These are phyloP conservation scores for Dendrostoma leiphaemia DNA, from an alignment of 2,329 filamentous ascomycete genomes.

Conservation along the genomic window DNA sequence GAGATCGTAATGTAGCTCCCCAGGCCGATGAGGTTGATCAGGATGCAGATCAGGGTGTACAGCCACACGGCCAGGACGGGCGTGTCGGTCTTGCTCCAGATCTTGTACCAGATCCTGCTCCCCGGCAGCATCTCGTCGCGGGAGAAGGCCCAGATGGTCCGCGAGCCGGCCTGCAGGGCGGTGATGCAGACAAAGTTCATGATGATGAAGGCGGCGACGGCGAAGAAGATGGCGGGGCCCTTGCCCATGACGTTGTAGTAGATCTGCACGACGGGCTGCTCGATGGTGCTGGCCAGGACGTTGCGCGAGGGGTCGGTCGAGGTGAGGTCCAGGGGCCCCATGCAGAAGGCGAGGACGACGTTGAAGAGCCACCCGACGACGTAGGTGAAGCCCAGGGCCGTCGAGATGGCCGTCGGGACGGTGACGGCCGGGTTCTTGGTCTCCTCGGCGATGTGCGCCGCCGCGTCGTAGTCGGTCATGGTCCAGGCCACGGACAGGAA, in stretches of 20 bases:
- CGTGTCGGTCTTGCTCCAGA: conserved; percentile 46
- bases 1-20: conserved; percentile 52
- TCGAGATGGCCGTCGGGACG: conserved; percentile 48
- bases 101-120: conserved; percentile 46
- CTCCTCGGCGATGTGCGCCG: conserved; percentile 46
- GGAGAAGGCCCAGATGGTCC: conserved; percentile 55
- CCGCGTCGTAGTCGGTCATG: conserved; percentile 21
- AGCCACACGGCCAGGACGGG: conserved; percentile 56
- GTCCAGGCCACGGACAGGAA: conserved; percentile 56
- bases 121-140: conserved; percentile 50
- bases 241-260: conserved; percentile 58
- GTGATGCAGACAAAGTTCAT: conserved; percentile 60
- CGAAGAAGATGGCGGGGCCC: conserved; percentile 50
- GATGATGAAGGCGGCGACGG: conserved; percentile 54
- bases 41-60: conserved; percentile 50
- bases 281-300: conserved; percentile 44
- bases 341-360: conserved; percentile 56
- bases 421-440: conserved; percentile 35
- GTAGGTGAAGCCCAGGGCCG: conserved; percentile 56
- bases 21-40: conserved; percentile 58
- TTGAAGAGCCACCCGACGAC: conserved; percentile 55
- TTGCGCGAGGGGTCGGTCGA: conserved; percentile 33
- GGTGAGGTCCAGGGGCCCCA: conserved; percentile 35
- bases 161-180: conserved; percentile 51
- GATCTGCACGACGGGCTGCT: conserved; percentile 54